Conservation (phyloP, 2,329 filamentous ascomycete genomes). For the Colletotrichum graminicola region DNA sequence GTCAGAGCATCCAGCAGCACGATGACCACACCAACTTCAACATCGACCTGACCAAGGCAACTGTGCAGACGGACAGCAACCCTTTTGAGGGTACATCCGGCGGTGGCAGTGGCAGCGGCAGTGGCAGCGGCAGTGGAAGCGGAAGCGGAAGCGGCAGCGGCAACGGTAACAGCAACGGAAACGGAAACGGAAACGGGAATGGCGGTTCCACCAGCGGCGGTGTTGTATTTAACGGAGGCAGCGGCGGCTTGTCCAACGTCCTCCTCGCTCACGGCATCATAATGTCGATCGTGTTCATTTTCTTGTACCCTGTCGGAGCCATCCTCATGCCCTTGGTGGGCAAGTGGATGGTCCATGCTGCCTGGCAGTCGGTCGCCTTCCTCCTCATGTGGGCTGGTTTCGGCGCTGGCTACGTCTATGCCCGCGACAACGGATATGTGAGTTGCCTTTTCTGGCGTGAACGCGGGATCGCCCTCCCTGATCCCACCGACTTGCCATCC, state of each 20-base stretch:
- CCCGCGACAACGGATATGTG: conserved; percentile 58
- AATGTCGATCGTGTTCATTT: conserved; percentile 70
- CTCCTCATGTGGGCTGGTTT: conserved; percentile 71
- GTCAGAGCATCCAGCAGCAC: conserved; percentile 60
- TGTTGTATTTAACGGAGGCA: conserved; percentile 41
- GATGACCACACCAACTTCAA: conserved; percentile 58
- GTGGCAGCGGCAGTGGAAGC: conserved; percentile 35
- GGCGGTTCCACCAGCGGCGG: conserved; percentile 41
- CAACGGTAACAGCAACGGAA: conserved; percentile 31
- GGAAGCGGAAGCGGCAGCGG: conserved; percentile 38
- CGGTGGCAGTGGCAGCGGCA: conserved; percentile 35
- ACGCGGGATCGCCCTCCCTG: not conserved
- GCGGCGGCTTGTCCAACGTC: conserved; percentile 44
- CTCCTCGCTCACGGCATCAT: conserved; percentile 67
- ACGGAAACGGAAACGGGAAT: conserved; percentile 33
- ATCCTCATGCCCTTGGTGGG: conserved; percentile 70
- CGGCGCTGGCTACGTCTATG: conserved; percentile 65
- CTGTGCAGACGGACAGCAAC: conserved; percentile 62
- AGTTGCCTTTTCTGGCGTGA: conserved; percentile 46
- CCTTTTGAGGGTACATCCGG: conserved; percentile 56
- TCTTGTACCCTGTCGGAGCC: conserved; percentile 71
- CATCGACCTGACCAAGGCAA: conserved; percentile 63
- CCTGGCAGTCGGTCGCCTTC: conserved; percentile 67
- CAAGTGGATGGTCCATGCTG: conserved; percentile 69
- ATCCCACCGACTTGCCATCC: not conserved